These are phyloP conservation scores for Cordyceps fumosorosea DNA, from an alignment of 2,329 filamentous ascomycete species.

Conservation along the genomic window DNA sequence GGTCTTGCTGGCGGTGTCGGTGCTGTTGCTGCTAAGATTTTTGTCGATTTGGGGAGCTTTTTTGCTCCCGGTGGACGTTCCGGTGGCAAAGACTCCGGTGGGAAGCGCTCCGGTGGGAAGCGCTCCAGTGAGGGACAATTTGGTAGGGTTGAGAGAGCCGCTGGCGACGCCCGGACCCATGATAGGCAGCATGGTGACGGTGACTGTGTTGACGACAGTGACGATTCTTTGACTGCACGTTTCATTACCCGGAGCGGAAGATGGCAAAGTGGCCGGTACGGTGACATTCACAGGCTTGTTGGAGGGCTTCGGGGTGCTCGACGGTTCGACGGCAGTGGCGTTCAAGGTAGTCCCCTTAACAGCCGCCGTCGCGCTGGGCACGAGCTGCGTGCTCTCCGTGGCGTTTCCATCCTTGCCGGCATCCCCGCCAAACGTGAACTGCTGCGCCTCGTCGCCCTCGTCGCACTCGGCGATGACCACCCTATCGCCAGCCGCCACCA, in stretches of 20 bases:
- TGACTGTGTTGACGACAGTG: constrained; percentile 10
- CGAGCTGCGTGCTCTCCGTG: neutral
- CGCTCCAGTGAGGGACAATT: neutral
- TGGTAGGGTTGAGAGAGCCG: neutral
- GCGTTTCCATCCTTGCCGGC: neutral
- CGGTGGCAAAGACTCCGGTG: neutral
- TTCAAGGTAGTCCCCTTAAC: too few species aligned
- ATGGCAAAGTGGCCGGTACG: neutral
- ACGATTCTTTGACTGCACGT: neutral
- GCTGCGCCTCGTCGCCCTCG: constrained; percentile 33
- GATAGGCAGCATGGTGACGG: neutral
- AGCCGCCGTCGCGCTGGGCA: too few species aligned
- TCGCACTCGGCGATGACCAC: constrained; percentile 38
- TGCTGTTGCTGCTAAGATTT: neutral
- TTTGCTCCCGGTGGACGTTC: neutral
- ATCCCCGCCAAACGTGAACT: constrained; percentile 29
- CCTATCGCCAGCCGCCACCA: constrained; percentile 38
- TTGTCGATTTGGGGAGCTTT: neutral
- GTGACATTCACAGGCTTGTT: neutral
- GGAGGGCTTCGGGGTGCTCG: neutral
- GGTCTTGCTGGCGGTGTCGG: neutral
- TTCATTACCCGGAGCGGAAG: neutral
- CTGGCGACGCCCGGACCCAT: neutral
- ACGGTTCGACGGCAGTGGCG: neutral
- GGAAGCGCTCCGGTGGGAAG: neutral